Conservation (phyloP, 495 filamentous ascomycete species). For the Bathelium albidoporum region DNA sequence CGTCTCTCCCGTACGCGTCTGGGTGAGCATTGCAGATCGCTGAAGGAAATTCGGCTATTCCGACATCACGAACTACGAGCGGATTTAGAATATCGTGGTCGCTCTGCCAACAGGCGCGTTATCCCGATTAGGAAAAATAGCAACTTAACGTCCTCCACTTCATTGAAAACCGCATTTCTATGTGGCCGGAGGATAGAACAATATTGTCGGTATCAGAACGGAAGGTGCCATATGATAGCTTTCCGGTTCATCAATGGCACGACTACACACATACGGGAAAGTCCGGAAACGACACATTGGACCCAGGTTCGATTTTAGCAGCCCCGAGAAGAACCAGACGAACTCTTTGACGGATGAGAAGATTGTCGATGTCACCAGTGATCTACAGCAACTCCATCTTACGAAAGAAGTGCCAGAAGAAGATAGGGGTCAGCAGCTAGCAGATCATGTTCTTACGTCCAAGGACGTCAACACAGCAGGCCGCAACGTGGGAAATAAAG, state of each 20-base stretch:
- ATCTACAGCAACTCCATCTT: background rate
- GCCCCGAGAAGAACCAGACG: background rate
- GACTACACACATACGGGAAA: slow-evolving; percentile 1
- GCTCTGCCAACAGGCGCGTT: background rate
- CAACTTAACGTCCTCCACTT: background rate
- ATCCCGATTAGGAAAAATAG: background rate
- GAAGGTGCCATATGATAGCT: no score
- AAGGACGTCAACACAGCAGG: background rate
- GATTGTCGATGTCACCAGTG: background rate
- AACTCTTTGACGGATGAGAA: background rate
- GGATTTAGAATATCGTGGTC: no score
- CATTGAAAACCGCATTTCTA: no score
- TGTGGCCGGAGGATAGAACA: no score
- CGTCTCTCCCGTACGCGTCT: no score
- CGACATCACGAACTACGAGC: no score
- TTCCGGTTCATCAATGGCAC: background rate
- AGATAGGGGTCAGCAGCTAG: background rate
- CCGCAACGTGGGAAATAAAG: background rate
- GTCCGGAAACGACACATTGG: background rate
- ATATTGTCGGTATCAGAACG: no score
- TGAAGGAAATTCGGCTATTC: no score
- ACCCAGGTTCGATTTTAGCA: background rate
- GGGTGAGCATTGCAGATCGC: no score
- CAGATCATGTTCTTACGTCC: background rate
- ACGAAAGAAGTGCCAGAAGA: background rate